phyloP scores from a whole-genome alignment of 306 rosid genomes.

The Quercus cerris region DNA sequence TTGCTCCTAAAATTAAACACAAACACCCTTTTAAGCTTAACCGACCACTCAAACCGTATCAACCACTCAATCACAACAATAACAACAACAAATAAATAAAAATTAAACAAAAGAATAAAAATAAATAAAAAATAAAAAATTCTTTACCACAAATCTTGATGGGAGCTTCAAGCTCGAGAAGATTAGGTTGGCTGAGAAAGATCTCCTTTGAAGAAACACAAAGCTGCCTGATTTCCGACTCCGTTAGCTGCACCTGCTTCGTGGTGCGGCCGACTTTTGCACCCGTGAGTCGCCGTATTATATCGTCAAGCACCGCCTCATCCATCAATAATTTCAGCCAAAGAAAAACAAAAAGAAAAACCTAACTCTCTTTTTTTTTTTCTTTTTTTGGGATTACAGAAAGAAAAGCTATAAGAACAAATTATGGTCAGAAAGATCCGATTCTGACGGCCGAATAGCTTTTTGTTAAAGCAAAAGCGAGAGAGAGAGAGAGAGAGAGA shows the following conservation, averaged over 20 bases:
- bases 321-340: conserved; percentile 38
- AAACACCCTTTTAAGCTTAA: no score
- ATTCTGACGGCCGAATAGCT: neutral
- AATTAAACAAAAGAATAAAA: neutral
- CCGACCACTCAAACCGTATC: neutral
- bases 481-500: neutral
- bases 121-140: neutral
- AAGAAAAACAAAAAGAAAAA: neutral
- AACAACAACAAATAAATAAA: neutral
- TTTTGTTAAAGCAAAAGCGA: neutral
- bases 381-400: no score
- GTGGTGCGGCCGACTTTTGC: conserved; percentile 77
- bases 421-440: neutral
- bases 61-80: neutral
- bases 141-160: conserved; percentile 75
- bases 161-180: conserved; percentile 88
- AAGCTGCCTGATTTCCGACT: conserved; percentile 63
- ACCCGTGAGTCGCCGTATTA: conserved; percentile 54
- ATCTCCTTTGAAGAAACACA: conserved; percentile 61
- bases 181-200: conserved; percentile 82
- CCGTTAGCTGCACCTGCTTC: conserved; percentile 66
- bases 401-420: no score
- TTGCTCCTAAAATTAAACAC: neutral
- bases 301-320: conserved; percentile 51
- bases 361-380: neutral